Conservation (phyloP, 768 basidiomycete species). For the Tulasnella sp. region DNA sequence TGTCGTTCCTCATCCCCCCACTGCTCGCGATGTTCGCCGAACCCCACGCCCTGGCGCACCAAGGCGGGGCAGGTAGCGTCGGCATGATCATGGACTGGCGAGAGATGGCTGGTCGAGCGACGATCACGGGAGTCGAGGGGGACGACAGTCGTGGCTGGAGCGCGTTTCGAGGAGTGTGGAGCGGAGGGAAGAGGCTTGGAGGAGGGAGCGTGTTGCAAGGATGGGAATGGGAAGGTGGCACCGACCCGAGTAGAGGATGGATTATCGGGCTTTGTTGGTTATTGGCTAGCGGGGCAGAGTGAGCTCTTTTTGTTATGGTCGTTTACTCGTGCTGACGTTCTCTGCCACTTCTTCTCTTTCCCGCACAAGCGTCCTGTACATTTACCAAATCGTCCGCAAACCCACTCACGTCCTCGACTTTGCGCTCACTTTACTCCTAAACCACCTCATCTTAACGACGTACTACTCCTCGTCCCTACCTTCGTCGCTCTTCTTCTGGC, state of each 20-base stretch:
- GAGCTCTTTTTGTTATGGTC: slow-evolving; percentile 40
- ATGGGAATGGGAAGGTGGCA: slow-evolving; percentile 59
- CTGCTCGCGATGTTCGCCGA: slow-evolving; percentile 66
- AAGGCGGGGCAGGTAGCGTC: slow-evolving; percentile 38
- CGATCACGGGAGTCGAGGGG: slow-evolving; percentile 61
- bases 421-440: slow-evolving; percentile 82
- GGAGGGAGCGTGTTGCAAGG: slow-evolving; percentile 48
- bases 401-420: slow-evolving; percentile 96
- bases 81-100: slow-evolving; percentile 98
- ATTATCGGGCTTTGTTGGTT: slow-evolving; percentile 86
- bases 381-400: slow-evolving; percentile 82
- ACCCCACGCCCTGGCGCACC: slow-evolving; percentile 32
- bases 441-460: slow-evolving; percentile 88
- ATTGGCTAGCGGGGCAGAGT: slow-evolving; percentile 79
- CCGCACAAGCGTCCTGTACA: slow-evolving; percentile 60
- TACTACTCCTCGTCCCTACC: slow-evolving; percentile 80
- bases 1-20: slow-evolving; percentile 77
- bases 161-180: slow-evolving; percentile 70
- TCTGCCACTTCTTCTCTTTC: background rate
- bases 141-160: slow-evolving; percentile 55
- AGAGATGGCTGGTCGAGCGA: slow-evolving; percentile 83
- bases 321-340: no score
- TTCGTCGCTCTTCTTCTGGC: slow-evolving; percentile 90
- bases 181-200: slow-evolving; percentile 71
- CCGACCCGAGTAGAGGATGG: slow-evolving; percentile 84